Base-by-base conservation (phyloP, 805 yeast genomes). In the Pichia scutulata region DNA sequence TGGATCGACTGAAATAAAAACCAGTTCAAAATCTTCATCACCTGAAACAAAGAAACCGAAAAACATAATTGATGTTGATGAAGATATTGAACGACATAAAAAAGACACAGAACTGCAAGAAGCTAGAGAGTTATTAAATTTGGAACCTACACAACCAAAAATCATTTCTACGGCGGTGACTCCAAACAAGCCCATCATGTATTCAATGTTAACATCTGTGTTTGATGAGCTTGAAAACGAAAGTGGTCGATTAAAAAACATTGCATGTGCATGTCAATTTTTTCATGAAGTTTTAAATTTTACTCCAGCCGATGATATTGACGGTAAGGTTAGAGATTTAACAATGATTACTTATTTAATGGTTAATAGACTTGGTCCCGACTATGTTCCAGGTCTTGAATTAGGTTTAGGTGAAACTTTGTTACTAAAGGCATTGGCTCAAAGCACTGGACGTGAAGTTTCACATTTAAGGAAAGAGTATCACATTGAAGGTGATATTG, bases 401-500 rank as follows among this genome's bases (percentile, higher is more conserved):
- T 72, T 93, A 24, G 99, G 99, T 0, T 74, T 93, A 2, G 99
- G 99, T 18, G 99, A 93, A 65, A 82, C 95, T 2, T 64, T 93
- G 12, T 70, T 93, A 25, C 81, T 90, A 60, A 93, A 90, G 61
- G 93, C 98, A 0, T 80, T 93, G 40, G 81, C 89, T 36, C 96
- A 87, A 61, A 80, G 95, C 46, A 90, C 96, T 18, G 99, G 99
- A 1, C 74, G 95, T 49, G 76, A 90, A 0, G 57, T 80, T 1
- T 70, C 80, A 3, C 87, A 83, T 53, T 77, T 93, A 48, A 89
- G 81, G 63, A 71, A 73, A 30, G 93, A 88, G 53, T 86, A 84
- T 60, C 83, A 81, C 48, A 80, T 85, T 54, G 76, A 79, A 8
- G 99, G 99, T 39, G 99, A 93, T 69, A 73, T 93, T 52, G 99